These are phyloP conservation scores for Solanum chacoense DNA, from an alignment of 305 asterid genomes.

Conservation along the genomic window DNA sequence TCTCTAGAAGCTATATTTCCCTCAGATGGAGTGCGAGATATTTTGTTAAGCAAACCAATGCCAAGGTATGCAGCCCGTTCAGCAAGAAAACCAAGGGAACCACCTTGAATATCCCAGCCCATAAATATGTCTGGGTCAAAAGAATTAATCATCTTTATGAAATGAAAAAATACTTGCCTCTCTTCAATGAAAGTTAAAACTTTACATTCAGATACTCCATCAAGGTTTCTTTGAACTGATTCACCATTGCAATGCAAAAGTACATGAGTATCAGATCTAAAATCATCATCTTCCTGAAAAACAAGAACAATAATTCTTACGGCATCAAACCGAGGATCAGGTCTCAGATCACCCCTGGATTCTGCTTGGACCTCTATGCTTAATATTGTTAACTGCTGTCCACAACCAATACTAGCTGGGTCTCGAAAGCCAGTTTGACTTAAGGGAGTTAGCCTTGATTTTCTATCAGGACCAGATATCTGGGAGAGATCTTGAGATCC, in stretches of 20 bases:
- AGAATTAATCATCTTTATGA: conserved; percentile 41
- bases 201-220: conserved; percentile 55
- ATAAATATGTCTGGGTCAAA: conserved; percentile 77
- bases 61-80: conserved; percentile 96
- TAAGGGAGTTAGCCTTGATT: conserved; percentile 62
- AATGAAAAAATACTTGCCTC: conserved; percentile 43
- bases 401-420: conserved; percentile 83
- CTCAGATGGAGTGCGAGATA: conserved; percentile 70
- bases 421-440: conserved; percentile 92
- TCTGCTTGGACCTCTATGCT: conserved; percentile 91
- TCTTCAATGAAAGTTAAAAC: conserved; percentile 53
- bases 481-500: conserved; percentile 57
- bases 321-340: conserved; percentile 98
- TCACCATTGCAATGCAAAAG: conserved; percentile 47
- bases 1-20: conserved; percentile 29
- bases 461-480: conserved; percentile 82
- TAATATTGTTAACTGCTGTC: conserved; percentile 80
- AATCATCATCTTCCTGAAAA: conserved; percentile 69
- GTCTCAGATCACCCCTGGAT: conserved; percentile 86
- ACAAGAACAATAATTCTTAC: conserved; percentile 60
- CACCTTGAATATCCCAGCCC: conserved; percentile 98
- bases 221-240: conserved; percentile 34
- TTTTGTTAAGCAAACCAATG: conserved; percentile 57
- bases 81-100: conserved; percentile 95
- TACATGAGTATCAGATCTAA: conserved; percentile 33